phyloP scores from a whole-genome alignment of 2,329 filamentous ascomycete genomes.

The Hymenoscyphus scutula region DNA sequence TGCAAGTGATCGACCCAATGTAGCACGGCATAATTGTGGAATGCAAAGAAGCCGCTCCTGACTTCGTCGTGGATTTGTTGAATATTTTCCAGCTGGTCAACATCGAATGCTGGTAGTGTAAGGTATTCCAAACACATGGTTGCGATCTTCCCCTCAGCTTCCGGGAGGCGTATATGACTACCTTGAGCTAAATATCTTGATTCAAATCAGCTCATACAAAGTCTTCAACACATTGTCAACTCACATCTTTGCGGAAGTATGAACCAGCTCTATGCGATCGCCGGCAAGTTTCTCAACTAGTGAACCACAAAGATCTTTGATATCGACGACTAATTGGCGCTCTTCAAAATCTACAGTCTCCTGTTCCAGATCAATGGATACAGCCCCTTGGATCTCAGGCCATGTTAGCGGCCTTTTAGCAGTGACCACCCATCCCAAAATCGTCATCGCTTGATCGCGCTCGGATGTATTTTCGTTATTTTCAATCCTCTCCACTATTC shows the following conservation, averaged over 20 bases:
- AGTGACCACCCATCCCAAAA: constrained; percentile 41
- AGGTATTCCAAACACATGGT: constrained; percentile 33
- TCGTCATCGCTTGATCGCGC: not conserved
- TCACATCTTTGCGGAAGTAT: constrained; percentile 38
- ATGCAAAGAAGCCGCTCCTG: constrained; percentile 26
- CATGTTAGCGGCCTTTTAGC: constrained; percentile 41
- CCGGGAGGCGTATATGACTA: too few relatives aligned
- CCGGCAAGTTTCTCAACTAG: constrained; percentile 35
- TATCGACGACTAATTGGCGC: constrained; percentile 26
- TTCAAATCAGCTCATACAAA: too few relatives aligned
- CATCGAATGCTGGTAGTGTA: constrained; percentile 26
- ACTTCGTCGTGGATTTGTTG: constrained; percentile 10
- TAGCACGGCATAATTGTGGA: constrained; percentile 34
- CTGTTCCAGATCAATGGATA: constrained; percentile 37
- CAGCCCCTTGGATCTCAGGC: constrained; percentile 42
- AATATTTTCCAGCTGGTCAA: constrained; percentile 16
- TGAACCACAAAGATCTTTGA: constrained; percentile 39
- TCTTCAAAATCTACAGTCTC: constrained; percentile 34
- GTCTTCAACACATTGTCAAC: constrained; percentile 1
- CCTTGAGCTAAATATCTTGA: too few relatives aligned
- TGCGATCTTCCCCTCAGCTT: too few relatives aligned
- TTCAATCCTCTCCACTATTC: too few relatives aligned
- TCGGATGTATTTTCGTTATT: too few relatives aligned
- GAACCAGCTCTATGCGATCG: constrained; percentile 39
- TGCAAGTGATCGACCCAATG: constrained; percentile 34